Evolutionary conservation across 2,329 filamentous ascomycete genomes (phyloP), one percentile per base, ranked within the genome.

Genomic region (Ceratocystis ficicola): DNA sequence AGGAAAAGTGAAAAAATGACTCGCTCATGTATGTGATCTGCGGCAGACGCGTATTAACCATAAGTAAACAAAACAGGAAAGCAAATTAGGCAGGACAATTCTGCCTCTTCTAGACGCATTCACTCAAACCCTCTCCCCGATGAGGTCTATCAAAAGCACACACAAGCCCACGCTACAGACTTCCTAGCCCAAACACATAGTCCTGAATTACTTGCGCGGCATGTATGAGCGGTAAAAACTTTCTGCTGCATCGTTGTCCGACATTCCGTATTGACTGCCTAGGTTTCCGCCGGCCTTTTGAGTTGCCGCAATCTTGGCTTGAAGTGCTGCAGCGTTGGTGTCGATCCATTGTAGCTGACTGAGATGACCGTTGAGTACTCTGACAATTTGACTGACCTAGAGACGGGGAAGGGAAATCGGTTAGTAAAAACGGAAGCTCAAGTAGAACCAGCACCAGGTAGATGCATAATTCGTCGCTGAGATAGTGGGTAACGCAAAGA

Each of bases 311-410:
- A 97, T 89, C 81, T 95, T 95, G 68, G 86, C 81, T 74, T 95
- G 89, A 64, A 97, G 80, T 41, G 86, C 83, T 17, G 86, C 83
- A 44, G 93, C 89, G 69, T 93, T 92, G 69, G 86, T 84, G 73
- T 97, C 93, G 74, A 99, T 97, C 78, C 88, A 89, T 76, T 96
- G 93, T 68, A 99, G 81, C 75, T 96, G 92, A 44, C 86, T 86
- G 46, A 99, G 84, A 75, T 99, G 94, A 28, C 87, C 86, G 75
- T 99, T 99, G 70, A 99, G 86, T 62, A 97, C 91, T 69, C 90
- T 87, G 64, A 97, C 93, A 72, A 99, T 95, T 76, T 96, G 91
- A 70, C 90, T 93, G 73, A 97, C 81, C 87, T 96, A 73, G 59
- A 65, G 25, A 66, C 3, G 36, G 36, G 36, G 36, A 41, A 66